Evolutionary conservation across 2,329 filamentous ascomycete genomes (phyloP).

Genomic region (Venturia oleaginea): DNA sequence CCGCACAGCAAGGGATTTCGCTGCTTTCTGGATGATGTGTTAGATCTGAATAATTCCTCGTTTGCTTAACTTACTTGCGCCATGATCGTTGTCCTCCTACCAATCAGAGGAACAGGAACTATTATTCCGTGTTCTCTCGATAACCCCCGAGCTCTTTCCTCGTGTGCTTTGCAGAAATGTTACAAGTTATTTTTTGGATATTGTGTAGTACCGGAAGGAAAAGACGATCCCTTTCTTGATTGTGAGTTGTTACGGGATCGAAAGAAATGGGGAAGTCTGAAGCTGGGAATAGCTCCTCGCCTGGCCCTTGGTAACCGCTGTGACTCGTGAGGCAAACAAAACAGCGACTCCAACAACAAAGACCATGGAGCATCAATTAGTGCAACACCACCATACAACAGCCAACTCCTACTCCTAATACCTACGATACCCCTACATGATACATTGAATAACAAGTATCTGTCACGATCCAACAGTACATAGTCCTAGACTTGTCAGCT

Average conservation of each 20-base stretch:
- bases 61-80: conserved; percentile 9
- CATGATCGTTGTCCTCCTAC: background rate
- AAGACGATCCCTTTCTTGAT: background rate
- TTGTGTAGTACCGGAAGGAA: background rate
- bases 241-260: background rate
- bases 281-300: background rate
- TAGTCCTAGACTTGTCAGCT: background rate
- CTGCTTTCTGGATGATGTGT: conserved; percentile 35
- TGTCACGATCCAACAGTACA: background rate
- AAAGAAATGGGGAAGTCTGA: background rate
- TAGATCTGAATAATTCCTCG: background rate
- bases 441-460: conserved; percentile 4
- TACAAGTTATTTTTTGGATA: background rate
- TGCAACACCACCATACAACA: background rate
- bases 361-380: background rate
- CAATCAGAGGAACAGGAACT: no score
- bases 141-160: background rate
- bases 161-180: background rate
- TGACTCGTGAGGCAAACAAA: background rate
- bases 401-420: background rate
- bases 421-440: background rate
- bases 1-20: conserved; percentile 60
- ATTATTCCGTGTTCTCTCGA: background rate
- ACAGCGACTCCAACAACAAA: conserved; percentile 2
- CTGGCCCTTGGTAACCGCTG: background rate